Conservation (phyloP, 1,284 basidiomycete species). For the Ustanciosporium gigantosporum region DNA sequence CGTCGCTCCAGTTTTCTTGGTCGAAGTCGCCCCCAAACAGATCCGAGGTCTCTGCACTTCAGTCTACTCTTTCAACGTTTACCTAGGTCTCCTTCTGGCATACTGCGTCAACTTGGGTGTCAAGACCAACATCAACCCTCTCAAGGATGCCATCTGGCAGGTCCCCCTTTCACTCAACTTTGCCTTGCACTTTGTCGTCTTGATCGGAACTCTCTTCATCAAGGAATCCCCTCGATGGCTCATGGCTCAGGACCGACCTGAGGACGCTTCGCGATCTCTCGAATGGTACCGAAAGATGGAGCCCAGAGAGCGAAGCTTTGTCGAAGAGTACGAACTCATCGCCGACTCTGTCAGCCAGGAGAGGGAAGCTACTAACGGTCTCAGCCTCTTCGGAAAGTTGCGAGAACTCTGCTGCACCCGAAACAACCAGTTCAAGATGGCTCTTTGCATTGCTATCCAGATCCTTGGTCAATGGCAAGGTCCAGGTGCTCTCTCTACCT, state of each 20-base stretch:
- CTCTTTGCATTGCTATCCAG: slow-evolving; percentile 26
- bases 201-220: slow-evolving; percentile 64
- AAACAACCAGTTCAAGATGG: slow-evolving; percentile 43
- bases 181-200: slow-evolving; percentile 53
- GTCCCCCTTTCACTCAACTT: slow-evolving; percentile 31
- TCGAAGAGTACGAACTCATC: slow-evolving; percentile 34
- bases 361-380: slow-evolving; percentile 23
- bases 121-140: slow-evolving; percentile 14
- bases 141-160: slow-evolving; percentile 19
- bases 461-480: slow-evolving; percentile 36
- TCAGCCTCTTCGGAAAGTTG: slow-evolving; percentile 19
- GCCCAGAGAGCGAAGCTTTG: slow-evolving; percentile 18
- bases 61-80: slow-evolving; percentile 30
- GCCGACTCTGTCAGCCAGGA: slow-evolving; percentile 26
- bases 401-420: slow-evolving; percentile 20
- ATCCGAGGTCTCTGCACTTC: slow-evolving; percentile 44
- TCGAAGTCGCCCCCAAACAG: slow-evolving; percentile 25
- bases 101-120: slow-evolving; percentile 26
- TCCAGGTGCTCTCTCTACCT: slow-evolving; percentile 36
- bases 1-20: slow-evolving; percentile 33
- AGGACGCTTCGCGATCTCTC: slow-evolving; percentile 69
- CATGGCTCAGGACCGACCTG: slow-evolving; percentile 71
- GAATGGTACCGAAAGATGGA: slow-evolving; percentile 32
- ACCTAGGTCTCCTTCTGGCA: slow-evolving; percentile 16
- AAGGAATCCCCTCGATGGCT: slow-evolving; percentile 81